Percentiles rank a stretch among this genome's conserved stretches.
These are phyloP conservation scores for Reutealis trisperma DNA, from an alignment of 345 rosid species.

Conservation along the genomic window DNA sequence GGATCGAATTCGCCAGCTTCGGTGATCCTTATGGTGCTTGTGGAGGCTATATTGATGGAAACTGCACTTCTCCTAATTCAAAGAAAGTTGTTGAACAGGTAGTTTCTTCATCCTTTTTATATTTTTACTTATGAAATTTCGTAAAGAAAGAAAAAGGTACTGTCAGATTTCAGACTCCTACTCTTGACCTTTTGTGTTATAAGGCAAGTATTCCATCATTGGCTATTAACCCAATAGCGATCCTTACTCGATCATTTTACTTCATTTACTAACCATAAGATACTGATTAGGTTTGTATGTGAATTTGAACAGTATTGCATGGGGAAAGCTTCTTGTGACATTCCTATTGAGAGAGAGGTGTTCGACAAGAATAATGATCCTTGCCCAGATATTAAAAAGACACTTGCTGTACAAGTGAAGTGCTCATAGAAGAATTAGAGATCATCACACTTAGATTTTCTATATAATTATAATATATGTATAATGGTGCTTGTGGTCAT, in stretches of 20 bases:
- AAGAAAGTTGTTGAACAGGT: conserved; percentile 69
- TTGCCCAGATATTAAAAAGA: conserved; percentile 50
- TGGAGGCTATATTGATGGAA: conserved; percentile 52
- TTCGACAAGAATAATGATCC: conserved; percentile 42
- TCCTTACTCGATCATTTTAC: too few species aligned
- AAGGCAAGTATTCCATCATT: not conserved
- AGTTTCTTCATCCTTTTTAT: not conserved
- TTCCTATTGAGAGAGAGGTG: conserved; percentile 47
- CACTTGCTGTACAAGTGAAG: conserved; percentile 67
- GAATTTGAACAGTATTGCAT: conserved; percentile 49
- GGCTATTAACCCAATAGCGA: not conserved
- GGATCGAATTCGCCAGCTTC: conserved; percentile 78
- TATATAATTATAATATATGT: too few species aligned
- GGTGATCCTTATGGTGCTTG: conserved; percentile 77
- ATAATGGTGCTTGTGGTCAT: not conserved
- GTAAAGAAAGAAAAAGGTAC: too few species aligned
- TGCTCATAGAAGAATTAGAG: conserved; percentile 37
- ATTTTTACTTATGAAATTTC: too few species aligned
- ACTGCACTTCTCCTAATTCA: conserved; percentile 53
- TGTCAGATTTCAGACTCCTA: too few species aligned
- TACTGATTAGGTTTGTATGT: not conserved
- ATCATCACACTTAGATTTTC: not conserved
- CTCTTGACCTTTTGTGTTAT: too few species aligned
- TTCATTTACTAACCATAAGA: too few species aligned
- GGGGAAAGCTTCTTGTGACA: conserved; percentile 54